A percentile compares a stretch with the other conserved stretches of the same genome.
Evolutionary conservation across 2,329 filamentous ascomycete species (phyloP).

Genomic region (Annulohypoxylon truncatum): DNA sequence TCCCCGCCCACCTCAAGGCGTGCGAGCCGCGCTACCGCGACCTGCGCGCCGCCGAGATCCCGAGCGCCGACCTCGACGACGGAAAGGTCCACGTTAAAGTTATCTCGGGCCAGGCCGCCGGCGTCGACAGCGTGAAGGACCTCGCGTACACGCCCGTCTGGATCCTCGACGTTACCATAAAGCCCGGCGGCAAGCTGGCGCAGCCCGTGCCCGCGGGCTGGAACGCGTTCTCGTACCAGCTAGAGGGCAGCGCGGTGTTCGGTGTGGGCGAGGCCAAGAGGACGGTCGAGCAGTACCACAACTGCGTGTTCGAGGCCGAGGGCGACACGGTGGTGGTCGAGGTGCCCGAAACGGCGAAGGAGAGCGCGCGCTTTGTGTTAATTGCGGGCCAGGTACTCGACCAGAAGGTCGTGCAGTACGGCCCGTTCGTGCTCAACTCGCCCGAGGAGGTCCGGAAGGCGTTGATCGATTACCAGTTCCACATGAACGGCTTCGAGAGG

Average conservation of each 20-base stretch:
- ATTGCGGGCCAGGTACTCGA: conserved; percentile 76
- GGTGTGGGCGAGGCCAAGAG: conserved; percentile 63
- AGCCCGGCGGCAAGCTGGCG: conserved; percentile 80
- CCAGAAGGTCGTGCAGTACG: conserved; percentile 77
- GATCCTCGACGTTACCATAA: conserved; percentile 85
- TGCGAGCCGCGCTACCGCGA: conserved; percentile 96
- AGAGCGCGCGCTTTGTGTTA: conserved; percentile 65
- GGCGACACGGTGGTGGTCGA: conserved; percentile 81
- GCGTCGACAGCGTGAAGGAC: conserved; percentile 87
- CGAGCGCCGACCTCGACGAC: conserved; percentile 75
- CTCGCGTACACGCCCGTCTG: conserved; percentile 98
- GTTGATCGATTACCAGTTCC: conserved; percentile 72
- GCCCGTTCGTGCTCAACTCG: conserved; percentile 74
- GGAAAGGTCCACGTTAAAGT: conserved; percentile 86
- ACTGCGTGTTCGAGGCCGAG: conserved; percentile 84
- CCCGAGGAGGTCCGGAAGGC: conserved; percentile 74
- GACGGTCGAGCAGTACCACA: conserved; percentile 79
- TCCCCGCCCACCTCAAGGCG: conserved; percentile 82
- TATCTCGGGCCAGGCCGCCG: conserved; percentile 86
- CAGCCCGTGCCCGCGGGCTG: conserved; percentile 83
- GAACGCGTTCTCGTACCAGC: conserved; percentile 90
- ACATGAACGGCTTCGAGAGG: conserved; percentile 76
- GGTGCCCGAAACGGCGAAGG: conserved; percentile 73
- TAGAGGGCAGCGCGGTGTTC: conserved; percentile 78
- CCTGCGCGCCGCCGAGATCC: conserved; percentile 82